A percentile compares a stretch with the other conserved stretches of the same genome.
Conservation (phyloP, 83 land plant species). For the Picea abies region DNA sequence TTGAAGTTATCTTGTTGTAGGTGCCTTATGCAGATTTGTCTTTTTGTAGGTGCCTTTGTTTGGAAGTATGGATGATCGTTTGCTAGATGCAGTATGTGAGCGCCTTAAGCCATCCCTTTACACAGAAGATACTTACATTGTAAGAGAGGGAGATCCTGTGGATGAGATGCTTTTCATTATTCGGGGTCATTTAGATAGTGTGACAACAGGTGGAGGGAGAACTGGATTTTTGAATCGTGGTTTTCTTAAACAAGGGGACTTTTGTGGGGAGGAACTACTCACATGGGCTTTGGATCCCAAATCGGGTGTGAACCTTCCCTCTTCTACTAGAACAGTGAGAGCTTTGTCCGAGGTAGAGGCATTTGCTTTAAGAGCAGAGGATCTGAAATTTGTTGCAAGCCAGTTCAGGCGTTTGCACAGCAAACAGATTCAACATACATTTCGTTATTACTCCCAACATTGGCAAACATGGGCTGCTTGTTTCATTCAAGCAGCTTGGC, state of each 20-base stretch:
- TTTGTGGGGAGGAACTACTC: slow-evolving; percentile 79
- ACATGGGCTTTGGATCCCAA: slow-evolving; percentile 90
- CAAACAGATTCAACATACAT: slow-evolving; percentile 72
- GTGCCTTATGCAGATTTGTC: neutral
- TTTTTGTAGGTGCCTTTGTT: slow-evolving; percentile 72
- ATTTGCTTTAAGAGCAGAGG: slow-evolving; percentile 75
- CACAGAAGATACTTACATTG: slow-evolving; percentile 72
- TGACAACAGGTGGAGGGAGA: slow-evolving; percentile 80
- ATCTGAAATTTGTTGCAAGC: slow-evolving; percentile 79
- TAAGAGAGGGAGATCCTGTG: slow-evolving; percentile 83
- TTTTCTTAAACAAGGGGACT: slow-evolving; percentile 70
- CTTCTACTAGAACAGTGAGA: slow-evolving; percentile 70
- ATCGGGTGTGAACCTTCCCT: slow-evolving; percentile 68
- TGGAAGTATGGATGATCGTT: slow-evolving; percentile 78
- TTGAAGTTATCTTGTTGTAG: neutral
- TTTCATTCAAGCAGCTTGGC: slow-evolving; percentile 87
- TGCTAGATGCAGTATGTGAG: slow-evolving; percentile 86
- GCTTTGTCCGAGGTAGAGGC: slow-evolving; percentile 76
- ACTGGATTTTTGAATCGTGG: slow-evolving; percentile 75
- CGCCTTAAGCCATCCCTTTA: slow-evolving; percentile 71
- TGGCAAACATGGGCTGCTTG: slow-evolving; percentile 55
- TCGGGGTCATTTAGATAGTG: slow-evolving; percentile 77
- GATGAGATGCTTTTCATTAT: slow-evolving; percentile 89
- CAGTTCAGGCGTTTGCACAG: slow-evolving; percentile 86
- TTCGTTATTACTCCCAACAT: slow-evolving; percentile 42